Conservation (phyloP, 179 eudicot species). For the Carnegiea gigantea region DNA sequence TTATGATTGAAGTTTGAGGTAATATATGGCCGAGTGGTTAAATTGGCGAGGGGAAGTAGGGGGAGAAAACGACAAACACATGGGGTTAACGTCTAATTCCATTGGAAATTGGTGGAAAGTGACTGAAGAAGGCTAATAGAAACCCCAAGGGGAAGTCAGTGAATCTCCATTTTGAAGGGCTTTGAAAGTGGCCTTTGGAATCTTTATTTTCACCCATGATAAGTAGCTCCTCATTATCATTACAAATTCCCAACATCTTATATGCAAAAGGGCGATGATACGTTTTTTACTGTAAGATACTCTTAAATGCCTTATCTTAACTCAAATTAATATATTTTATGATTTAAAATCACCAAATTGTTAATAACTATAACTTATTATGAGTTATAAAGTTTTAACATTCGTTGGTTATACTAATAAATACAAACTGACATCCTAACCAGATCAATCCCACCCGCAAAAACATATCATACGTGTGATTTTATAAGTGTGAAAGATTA, state of each 20-base stretch:
- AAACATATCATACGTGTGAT: too few relatives aligned
- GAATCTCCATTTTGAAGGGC: conserved; percentile 27
- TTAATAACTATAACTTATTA: too few relatives aligned
- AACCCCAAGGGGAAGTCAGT: conserved; percentile 23
- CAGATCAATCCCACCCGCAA: too few relatives aligned
- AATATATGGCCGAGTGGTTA: neutral
- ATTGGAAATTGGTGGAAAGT: conserved; percentile 40
- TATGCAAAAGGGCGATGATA: neutral
- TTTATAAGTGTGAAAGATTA: too few relatives aligned
- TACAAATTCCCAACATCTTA: neutral
- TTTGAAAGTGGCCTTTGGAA: conserved; percentile 25
- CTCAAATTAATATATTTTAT: too few relatives aligned
- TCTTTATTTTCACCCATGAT: conserved; percentile 25
- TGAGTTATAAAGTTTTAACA: too few relatives aligned
- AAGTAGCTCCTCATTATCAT: neutral
- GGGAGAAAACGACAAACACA: conserved; percentile 22
- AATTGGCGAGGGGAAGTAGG: neutral
- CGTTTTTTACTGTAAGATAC: too few relatives aligned
- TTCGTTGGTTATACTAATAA: too few relatives aligned
- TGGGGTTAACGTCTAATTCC: conserved; percentile 24
- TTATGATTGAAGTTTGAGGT: neutral
- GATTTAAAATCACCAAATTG: too few relatives aligned
- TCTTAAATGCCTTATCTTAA: too few relatives aligned
- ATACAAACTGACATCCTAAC: too few relatives aligned
- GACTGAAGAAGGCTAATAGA: conserved; percentile 33